Conservation (phyloP, 306 rosid species). For the Fragaria vesca region DNA sequence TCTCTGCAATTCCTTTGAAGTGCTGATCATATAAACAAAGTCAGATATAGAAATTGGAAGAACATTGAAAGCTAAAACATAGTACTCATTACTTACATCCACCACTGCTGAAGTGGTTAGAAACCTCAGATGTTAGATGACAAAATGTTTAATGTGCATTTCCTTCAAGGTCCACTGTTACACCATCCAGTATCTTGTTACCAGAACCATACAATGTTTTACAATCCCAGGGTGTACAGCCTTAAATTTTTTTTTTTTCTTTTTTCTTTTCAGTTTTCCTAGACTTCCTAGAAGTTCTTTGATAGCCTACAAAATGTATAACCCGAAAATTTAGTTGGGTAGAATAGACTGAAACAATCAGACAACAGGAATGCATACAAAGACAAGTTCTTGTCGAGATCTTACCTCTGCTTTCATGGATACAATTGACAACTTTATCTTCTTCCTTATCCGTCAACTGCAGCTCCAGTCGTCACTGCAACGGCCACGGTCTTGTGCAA, state of each 20-base stretch:
- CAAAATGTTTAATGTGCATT: conserved; percentile 74
- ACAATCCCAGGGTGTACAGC: too few relatives aligned
- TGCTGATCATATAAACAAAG: conserved; percentile 57
- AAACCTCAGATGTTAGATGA: conserved; percentile 81
- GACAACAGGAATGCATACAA: conserved; percentile 14
- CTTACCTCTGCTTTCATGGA: conserved; percentile 75
- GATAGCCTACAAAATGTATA: conserved; percentile 62
- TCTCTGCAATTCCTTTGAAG: conserved; percentile 92
- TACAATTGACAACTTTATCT: conserved; percentile 81
- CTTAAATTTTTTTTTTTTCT: too few relatives aligned
- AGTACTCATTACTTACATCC: conserved; percentile 51
- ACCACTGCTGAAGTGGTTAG: conserved; percentile 81
- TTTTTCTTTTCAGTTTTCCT: conserved; percentile 42
- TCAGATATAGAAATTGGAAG: conserved; percentile 27
- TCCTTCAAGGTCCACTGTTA: conserved; percentile 80
- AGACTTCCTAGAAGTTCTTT: conserved; percentile 77
- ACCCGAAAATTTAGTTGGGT: conserved; percentile 1
- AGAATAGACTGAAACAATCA: not conserved
- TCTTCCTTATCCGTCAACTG: conserved; percentile 88
- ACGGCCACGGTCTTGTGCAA: conserved; percentile 91
- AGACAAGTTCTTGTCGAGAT: conserved; percentile 14
- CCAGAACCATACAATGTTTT: conserved; percentile 74
- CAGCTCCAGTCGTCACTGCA: conserved; percentile 84
- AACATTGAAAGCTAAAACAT: conserved; percentile 4
- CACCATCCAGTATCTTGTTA: conserved; percentile 67